A percentile compares a stretch with the other conserved stretches of the same genome.
phyloP scores from a whole-genome alignment of 495 filamentous ascomycete species.

The Cercophora samala region DNA sequence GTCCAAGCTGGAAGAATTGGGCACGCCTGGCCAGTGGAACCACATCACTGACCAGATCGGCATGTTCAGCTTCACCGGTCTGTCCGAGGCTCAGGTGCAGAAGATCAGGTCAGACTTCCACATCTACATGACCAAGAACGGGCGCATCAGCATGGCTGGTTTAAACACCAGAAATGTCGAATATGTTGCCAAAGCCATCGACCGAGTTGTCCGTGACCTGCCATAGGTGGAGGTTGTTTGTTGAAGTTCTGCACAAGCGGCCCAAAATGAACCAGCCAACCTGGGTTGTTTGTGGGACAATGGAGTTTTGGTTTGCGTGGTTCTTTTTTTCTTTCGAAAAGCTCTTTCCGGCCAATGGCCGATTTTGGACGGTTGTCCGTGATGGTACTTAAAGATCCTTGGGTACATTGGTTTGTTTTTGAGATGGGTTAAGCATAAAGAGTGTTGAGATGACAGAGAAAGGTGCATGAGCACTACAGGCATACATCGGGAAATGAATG shows the following conservation, averaged over 20 bases:
- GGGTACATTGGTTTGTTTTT: not conserved
- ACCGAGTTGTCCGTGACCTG: conserved; percentile 71
- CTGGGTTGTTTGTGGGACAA: not conserved
- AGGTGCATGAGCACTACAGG: not conserved
- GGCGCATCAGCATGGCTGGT: conserved; percentile 93
- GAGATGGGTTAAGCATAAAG: not conserved
- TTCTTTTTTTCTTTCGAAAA: not conserved
- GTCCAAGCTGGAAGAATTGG: conserved; percentile 70
- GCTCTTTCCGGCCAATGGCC: not conserved
- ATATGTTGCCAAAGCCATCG: conserved; percentile 84
- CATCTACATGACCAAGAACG: conserved; percentile 99
- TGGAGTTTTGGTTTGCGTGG: not conserved
- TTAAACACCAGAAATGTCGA: conserved; percentile 88
- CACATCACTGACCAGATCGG: conserved; percentile 99
- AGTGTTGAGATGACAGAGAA: not conserved
- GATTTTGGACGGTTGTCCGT: not conserved
- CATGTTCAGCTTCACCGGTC: conserved; percentile 97
- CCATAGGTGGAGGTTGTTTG: not conserved
- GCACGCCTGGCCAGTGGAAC: conserved; percentile 87
- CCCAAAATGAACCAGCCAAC: not conserved
- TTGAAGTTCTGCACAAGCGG: not conserved
- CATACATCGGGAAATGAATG: not conserved
- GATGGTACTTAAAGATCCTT: not conserved
- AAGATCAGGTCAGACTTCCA: conserved; percentile 76
- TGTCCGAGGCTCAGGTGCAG: conserved; percentile 82